Conservation (phyloP, 2,329 filamentous ascomycete genomes). For the Didymella arachidicola region DNA sequence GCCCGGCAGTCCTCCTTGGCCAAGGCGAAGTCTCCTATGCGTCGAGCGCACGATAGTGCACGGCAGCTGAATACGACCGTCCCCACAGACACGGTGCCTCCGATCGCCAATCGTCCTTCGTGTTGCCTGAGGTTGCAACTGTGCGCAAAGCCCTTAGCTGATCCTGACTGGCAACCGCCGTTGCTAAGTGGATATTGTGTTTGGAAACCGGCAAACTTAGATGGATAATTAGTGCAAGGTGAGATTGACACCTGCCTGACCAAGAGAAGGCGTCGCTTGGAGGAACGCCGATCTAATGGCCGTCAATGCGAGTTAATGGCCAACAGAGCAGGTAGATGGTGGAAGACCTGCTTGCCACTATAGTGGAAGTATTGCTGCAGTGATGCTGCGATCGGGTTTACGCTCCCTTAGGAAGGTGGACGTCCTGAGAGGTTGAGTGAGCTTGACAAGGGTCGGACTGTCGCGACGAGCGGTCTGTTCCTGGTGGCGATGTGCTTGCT, state of each 20-base stretch:
- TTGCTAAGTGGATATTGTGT: slow-evolving; percentile 6
- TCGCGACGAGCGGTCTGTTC: slow-evolving; percentile 5
- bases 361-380: slow-evolving; percentile 5
- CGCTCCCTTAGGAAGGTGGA: slow-evolving; percentile 20
- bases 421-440: not conserved
- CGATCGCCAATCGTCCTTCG: slow-evolving; percentile 21
- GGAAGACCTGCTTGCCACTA: slow-evolving; percentile 3
- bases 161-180: slow-evolving; percentile 8
- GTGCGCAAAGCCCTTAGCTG: not conserved
- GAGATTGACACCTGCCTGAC: slow-evolving; percentile 16
- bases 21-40: not conserved
- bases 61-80: slow-evolving; percentile 6
- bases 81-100: slow-evolving; percentile 11
- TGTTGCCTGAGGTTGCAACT: not conserved
- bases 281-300: slow-evolving; percentile 1
- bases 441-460: slow-evolving; percentile 6
- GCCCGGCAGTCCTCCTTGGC: slow-evolving; percentile 10
- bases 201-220: slow-evolving; percentile 4
- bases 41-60: slow-evolving; percentile 14
- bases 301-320: slow-evolving; percentile 8
- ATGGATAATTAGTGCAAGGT: slow-evolving; percentile 10
- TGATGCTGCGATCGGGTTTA: slow-evolving; percentile 6
- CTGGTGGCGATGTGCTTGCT: not conserved
- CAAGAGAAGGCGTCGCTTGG: slow-evolving; percentile 14
- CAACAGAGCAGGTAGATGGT: slow-evolving; percentile 14